Evolutionary conservation across 2,329 filamentous ascomycete species (phyloP).

Genomic region (Elsinoe australis): DNA sequence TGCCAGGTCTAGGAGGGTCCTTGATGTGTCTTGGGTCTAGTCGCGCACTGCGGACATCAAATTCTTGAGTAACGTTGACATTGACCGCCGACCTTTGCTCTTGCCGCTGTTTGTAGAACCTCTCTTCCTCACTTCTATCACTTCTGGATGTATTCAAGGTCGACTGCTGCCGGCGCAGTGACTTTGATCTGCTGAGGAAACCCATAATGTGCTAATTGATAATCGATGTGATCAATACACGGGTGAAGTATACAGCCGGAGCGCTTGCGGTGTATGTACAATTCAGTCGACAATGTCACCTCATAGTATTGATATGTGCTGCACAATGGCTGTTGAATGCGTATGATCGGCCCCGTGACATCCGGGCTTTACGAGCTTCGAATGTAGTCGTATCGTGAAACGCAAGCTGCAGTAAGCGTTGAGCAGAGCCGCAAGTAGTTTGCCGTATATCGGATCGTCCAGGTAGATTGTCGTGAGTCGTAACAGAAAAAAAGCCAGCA

Average conservation of each 20-base stretch:
- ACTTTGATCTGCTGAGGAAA: conserved; percentile 20
- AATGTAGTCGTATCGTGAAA: conserved; percentile 10
- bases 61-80: conserved; percentile 9
- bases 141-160: conserved; percentile 15
- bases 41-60: conserved; percentile 1
- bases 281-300: not conserved
- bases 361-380: conserved; percentile 4
- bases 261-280: not conserved
- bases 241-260: too few relatives aligned
- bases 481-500: not conserved
- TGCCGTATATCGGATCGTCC: not conserved
- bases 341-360: conserved; percentile 3
- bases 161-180: conserved; percentile 19
- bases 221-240: too few relatives aligned
- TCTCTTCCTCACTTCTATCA: conserved; percentile 17
- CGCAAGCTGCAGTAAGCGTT: conserved; percentile 6
- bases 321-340: not conserved
- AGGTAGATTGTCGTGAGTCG: conserved; percentile 1
- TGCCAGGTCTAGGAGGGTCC: not conserved
- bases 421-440: conserved; percentile 8
- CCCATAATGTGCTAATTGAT: conserved; percentile 19
- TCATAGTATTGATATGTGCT: not conserved
- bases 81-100: conserved; percentile 9
- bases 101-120: conserved; percentile 1
- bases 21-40: not conserved